These are phyloP conservation scores for Hymenoscyphus repandus DNA, from an alignment of 2,329 filamentous ascomycete genomes.

Conservation along the genomic window DNA sequence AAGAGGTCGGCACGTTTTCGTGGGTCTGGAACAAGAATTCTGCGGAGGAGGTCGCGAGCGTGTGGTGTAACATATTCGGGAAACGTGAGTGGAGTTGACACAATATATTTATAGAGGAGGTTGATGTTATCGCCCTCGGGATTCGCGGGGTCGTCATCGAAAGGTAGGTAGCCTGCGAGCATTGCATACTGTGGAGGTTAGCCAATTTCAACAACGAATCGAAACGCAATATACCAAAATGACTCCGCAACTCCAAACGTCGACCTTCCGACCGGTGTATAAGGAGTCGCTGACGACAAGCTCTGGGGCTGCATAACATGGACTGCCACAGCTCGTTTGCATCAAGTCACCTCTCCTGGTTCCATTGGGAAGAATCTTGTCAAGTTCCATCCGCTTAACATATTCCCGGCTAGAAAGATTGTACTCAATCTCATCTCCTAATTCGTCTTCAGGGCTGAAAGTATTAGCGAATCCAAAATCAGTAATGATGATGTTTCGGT, in stretches of 20 bases:
- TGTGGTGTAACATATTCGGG: constrained; percentile 98
- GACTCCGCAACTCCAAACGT: constrained; percentile 98
- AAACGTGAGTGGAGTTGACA: constrained; percentile 92
- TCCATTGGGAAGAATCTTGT: constrained; percentile 70
- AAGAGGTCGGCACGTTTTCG: constrained; percentile 93
- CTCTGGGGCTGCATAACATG: constrained; percentile 95
- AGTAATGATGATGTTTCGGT: constrained; percentile 98
- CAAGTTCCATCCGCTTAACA: constrained; percentile 80
- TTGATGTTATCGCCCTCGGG: constrained; percentile 99
- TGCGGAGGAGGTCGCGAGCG: constrained; percentile 82
- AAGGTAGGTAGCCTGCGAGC: constrained; percentile 94
- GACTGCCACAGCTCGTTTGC: constrained; percentile 98
- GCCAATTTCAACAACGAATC: constrained; percentile 9
- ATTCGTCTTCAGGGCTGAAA: constrained; percentile 82
- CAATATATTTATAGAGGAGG: constrained; percentile 97
- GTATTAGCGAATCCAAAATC: constrained; percentile 99
- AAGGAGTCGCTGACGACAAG: constrained; percentile 95
- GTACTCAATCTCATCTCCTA: constrained; percentile 85
- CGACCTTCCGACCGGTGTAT: constrained; percentile 95
- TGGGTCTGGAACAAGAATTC: constrained; percentile 92
- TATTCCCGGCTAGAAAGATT: constrained; percentile 82
- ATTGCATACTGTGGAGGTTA: constrained; percentile 77
- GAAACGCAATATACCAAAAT: constrained; percentile 70
- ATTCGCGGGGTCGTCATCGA: constrained; percentile 96
- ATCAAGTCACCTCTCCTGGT: constrained; percentile 87